Percentiles rank a stretch among this genome's conserved stretches.
These are phyloP conservation scores for Fonsecaea pugnacius DNA, from an alignment of 2,329 filamentous ascomycete genomes.

Conservation along the genomic window DNA sequence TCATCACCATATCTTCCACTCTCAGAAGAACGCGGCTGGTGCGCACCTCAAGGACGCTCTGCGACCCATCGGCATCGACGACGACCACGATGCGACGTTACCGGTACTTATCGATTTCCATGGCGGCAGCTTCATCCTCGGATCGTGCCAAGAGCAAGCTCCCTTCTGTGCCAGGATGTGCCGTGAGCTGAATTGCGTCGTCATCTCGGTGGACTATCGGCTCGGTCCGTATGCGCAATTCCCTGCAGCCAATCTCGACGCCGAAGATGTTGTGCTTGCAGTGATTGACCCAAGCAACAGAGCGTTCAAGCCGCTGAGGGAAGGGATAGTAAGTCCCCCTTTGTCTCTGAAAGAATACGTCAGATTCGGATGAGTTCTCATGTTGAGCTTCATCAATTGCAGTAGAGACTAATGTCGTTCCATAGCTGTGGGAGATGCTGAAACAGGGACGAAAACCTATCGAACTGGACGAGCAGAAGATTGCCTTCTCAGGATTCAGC, in stretches of 20 bases:
- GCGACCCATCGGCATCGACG: conserved; percentile 9
- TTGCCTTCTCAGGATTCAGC: conserved; percentile 53
- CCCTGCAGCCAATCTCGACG: conserved; percentile 54
- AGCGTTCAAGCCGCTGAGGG: conserved; percentile 29
- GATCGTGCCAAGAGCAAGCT: conserved; percentile 43
- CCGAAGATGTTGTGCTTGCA: conserved; percentile 52
- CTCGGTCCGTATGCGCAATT: conserved; percentile 54
- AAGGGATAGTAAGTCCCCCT: conserved; percentile 25
- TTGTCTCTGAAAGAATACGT: not conserved
- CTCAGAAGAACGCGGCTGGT: conserved; percentile 17
- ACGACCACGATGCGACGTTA: conserved; percentile 21
- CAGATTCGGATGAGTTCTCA: not conserved
- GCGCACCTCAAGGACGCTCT: conserved; percentile 27
- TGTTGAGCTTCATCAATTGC: not conserved
- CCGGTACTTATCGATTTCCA: conserved; percentile 39
- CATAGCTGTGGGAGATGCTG: conserved; percentile 22
- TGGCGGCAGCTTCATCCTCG: conserved; percentile 37
- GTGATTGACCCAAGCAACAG: conserved; percentile 43
- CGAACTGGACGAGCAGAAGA: conserved; percentile 43
- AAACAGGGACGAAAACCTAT: conserved; percentile 26
- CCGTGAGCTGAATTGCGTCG: conserved; percentile 47
- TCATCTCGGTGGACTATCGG: conserved; percentile 55
- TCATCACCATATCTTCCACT: conserved; percentile 10
- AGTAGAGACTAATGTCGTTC: not conserved
- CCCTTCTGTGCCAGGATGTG: conserved; percentile 54